Conservation (phyloP, 2,329 filamentous ascomycete genomes). For the Fusarium protoensiforme region DNA sequence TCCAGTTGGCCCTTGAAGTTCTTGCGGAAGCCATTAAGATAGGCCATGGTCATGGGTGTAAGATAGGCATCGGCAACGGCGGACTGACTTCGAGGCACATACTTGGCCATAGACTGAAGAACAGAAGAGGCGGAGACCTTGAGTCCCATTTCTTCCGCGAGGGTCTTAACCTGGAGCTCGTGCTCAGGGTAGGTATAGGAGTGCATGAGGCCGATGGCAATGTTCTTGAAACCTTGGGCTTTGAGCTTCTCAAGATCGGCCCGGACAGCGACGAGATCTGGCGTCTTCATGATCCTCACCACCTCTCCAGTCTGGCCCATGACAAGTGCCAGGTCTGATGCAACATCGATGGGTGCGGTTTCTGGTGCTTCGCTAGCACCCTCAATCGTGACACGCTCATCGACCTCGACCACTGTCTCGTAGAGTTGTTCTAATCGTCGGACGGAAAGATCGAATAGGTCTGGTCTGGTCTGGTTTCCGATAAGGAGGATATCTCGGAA, state of each 20-base stretch:
- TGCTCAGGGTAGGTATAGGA: slow-evolving; percentile 74
- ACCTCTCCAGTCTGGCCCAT: slow-evolving; percentile 75
- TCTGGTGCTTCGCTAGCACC: slow-evolving; percentile 78
- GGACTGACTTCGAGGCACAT: slow-evolving; percentile 57
- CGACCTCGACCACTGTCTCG: slow-evolving; percentile 76
- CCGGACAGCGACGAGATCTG: slow-evolving; percentile 65
- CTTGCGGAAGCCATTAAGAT: slow-evolving; percentile 48
- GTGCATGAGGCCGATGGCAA: slow-evolving; percentile 76
- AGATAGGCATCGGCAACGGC: slow-evolving; percentile 58
- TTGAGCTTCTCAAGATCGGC: slow-evolving; percentile 69
- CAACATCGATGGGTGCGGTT: slow-evolving; percentile 57
- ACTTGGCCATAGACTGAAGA: slow-evolving; percentile 56
- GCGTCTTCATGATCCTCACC: slow-evolving; percentile 72
- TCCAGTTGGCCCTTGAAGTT: slow-evolving; percentile 41
- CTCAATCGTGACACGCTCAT: slow-evolving; percentile 79
- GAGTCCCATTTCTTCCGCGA: slow-evolving; percentile 56
- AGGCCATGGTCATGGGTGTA: slow-evolving; percentile 52
- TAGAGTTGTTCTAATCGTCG: slow-evolving; percentile 76
- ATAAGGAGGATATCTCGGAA: slow-evolving; percentile 79
- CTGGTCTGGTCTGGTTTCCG: slow-evolving; percentile 77
- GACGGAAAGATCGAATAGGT: slow-evolving; percentile 80
- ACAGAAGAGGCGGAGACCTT: slow-evolving; percentile 51
- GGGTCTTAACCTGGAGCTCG: slow-evolving; percentile 49
- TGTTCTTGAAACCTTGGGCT: slow-evolving; percentile 64
- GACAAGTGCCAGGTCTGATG: slow-evolving; percentile 66